These are phyloP conservation scores for Fomitopsis palustris DNA, from an alignment of 1,284 basidiomycete genomes.

Conservation along the genomic window DNA sequence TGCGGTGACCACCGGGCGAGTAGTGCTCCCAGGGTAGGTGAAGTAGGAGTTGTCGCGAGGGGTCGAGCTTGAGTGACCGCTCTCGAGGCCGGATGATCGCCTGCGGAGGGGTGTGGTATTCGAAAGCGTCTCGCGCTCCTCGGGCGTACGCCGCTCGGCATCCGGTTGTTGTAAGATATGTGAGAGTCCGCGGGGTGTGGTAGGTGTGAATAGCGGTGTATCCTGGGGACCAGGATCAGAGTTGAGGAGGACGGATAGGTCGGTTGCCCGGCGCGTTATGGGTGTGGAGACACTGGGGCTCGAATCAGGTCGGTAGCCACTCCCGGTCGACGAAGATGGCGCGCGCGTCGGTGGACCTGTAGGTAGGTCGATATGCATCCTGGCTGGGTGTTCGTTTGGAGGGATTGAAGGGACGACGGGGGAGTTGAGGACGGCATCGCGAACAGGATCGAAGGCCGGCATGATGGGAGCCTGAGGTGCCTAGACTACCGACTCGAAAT, in stretches of 20 bases:
- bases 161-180: slow-evolving; percentile 43
- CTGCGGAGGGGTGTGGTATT: slow-evolving; percentile 27
- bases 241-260: slow-evolving; percentile 69
- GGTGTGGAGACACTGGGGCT: slow-evolving; percentile 27
- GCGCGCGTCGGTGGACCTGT: slow-evolving; percentile 10
- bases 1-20: slow-evolving; percentile 4
- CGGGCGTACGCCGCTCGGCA: slow-evolving; percentile 29
- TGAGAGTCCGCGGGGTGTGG: slow-evolving; percentile 37
- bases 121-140: slow-evolving; percentile 31
- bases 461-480: slow-evolving; percentile 39
- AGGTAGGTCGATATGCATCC: slow-evolving; percentile 26
- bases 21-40: slow-evolving; percentile 13
- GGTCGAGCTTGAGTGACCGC: slow-evolving; percentile 13
- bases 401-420: slow-evolving; percentile 35
- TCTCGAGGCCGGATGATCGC: slow-evolving; percentile 12
- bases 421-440: slow-evolving; percentile 76
- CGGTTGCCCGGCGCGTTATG: slow-evolving; percentile 59
- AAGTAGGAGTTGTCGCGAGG: slow-evolving; percentile 23
- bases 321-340: slow-evolving; percentile 15
- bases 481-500: background rate
- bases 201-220: slow-evolving; percentile 37
- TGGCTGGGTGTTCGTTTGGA: slow-evolving; percentile 26
- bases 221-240: slow-evolving; percentile 41
- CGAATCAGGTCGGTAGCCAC: slow-evolving; percentile 12
- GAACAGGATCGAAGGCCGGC: slow-evolving; percentile 81